phyloP scores from a whole-genome alignment of 176 grass and related monocot species.

The Poa pratensis region DNA sequence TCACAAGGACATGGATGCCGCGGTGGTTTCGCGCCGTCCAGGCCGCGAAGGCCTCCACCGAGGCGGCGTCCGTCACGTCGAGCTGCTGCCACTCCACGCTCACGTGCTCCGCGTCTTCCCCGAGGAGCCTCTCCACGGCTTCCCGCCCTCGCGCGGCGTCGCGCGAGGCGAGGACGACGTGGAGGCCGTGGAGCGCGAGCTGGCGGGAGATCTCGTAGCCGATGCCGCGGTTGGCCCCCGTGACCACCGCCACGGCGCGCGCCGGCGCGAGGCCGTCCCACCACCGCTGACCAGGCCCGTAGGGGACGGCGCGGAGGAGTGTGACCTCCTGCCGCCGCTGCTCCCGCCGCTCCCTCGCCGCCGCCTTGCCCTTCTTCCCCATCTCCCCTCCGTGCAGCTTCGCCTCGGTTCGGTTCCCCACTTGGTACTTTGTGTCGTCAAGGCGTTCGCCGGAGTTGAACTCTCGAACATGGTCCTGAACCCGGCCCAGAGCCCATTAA shows the following conservation, averaged over 20 bases:
- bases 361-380: slow-evolving; percentile 86
- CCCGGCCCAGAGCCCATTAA: not conserved
- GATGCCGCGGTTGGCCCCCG: slow-evolving; percentile 81
- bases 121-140: slow-evolving; percentile 39
- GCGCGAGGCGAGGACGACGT: slow-evolving; percentile 77
- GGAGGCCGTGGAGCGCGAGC: slow-evolving; percentile 65
- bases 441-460: not conserved
- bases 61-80: slow-evolving; percentile 63
- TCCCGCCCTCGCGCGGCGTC: slow-evolving; percentile 45
- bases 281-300: slow-evolving; percentile 54
- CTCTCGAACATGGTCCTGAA: not conserved
- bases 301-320: slow-evolving; percentile 65
- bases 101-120: slow-evolving; percentile 15
- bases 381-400: slow-evolving; percentile 6
- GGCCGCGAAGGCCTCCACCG: slow-evolving; percentile 59
- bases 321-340: slow-evolving; percentile 70
- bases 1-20: slow-evolving; percentile 84
- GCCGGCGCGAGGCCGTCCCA: slow-evolving; percentile 19
- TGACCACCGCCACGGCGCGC: slow-evolving; percentile 74
- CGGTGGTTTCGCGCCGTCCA: slow-evolving; percentile 57
- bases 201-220: slow-evolving; percentile 78
- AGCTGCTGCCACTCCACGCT: slow-evolving; percentile 62
- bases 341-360: slow-evolving; percentile 68
- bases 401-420: not conserved
- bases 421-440: not conserved